Evolutionary conservation across 805 yeast genomes (phyloP), one percentile per base, ranked within the genome.

Genomic region (Candida morakotiae): DNA sequence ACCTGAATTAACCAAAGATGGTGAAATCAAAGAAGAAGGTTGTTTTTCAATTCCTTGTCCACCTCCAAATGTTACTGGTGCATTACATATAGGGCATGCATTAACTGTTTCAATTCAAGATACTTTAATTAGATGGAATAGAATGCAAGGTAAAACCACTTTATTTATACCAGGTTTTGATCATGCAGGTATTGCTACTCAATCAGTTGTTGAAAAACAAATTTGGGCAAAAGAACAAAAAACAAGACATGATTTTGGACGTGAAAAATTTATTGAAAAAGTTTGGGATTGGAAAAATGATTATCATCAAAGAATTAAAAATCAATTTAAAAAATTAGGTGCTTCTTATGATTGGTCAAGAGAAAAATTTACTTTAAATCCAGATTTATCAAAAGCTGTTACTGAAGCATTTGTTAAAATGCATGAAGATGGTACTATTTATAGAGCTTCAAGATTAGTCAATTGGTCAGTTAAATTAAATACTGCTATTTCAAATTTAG

Each of bases 201-300:
- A 93, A 66, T 85, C 96, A 13, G 98, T 93, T 48, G 98, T 93
- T 46, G 98, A 93, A 69, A 93, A 93, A 67, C 89, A 83, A 71
- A 63, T 93, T 27, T 87, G 95, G 95, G 85, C 87, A 38, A 77
- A 78, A 48, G 87, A 87, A 55, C 76, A 81, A 66, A 75, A 83
- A 59, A 88, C 98, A 36, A 84, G 98, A 69, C 96, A 93, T 62
- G 98, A 93, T 57, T 79, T 77, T 44, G 96, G 96, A 44, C 86
- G 98, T 67, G 97, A 91, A 59, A 81, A 77, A 45, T 93, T 93
- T 51, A 67, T 86, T 40, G 82, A 74, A 26, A 82, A 83, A 58
- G 96, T 93, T 21, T 93, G 98, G 98, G 95, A 87, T 51, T 93
- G 98, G 98, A 93, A 93, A 62, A 94, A 88, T 45, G 88, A 83